Evolutionary conservation across 2,329 filamentous ascomycete genomes (phyloP), one percentile per base, ranked within the genome.

Genomic region (Aspergillus neotritici): DNA sequence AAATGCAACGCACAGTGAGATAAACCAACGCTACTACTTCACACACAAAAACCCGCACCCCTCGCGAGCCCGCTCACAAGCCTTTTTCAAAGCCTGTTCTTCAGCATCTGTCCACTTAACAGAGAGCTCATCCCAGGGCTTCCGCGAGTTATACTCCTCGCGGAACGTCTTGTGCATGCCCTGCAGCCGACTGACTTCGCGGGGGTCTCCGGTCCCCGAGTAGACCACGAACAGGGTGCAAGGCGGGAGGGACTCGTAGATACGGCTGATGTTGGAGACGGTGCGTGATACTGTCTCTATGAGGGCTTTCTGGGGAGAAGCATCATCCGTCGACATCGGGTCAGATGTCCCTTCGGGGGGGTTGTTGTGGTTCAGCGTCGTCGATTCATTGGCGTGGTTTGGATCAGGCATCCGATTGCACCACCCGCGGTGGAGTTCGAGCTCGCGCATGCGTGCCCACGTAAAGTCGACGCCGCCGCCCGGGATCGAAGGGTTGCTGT

Each of bases 91-190:
- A 34, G 72, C 74, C 60, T 82, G 79, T 51, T 81, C 76, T 56
- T 84, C 80, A 3, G 66, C 69, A 63, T 83, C 80, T 14, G 80
- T 82, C 80, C 80, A 84, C 54, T 79, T 74, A 31, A 83, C 76
- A 39, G 66, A 77, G 49, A 83, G 55, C 46, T 82, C 68, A 58
- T 83, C 76, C 80, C 80, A 83, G 16, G 66, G 66, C 44, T 81
- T 82, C 62, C 76, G 77, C 14, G 73, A 71, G 43, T 71, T 66
- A 54, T 75, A 82, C 55, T 83, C 80, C 41, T 73, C 68, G 42
- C 74, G 74, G 57, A 77, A 79, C 43, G 67, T 67, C 52, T 73
- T 70, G 43, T 81, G 76, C 67, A 80, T 67, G 1, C 65, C 67
- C 54, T 82, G 78, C 52, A 83, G 60, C 21, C 76, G 72, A 32